A percentile compares a stretch with the other conserved stretches of the same genome.
Evolutionary conservation across 2,329 filamentous ascomycete species (phyloP).

Genomic region (Hymenoscyphus infarciens): DNA sequence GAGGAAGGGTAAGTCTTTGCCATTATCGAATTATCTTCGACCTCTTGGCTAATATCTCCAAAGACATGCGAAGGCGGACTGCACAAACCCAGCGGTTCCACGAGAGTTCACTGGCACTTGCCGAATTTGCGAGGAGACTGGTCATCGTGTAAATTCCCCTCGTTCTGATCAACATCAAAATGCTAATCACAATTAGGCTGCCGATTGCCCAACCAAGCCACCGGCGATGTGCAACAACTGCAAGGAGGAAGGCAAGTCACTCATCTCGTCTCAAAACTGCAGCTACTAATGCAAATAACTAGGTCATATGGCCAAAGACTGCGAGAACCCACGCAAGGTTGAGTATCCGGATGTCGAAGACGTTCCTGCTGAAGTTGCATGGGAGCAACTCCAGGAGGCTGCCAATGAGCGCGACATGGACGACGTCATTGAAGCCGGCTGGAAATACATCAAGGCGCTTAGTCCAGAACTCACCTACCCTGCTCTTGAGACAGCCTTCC

Average conservation of each 20-base stretch:
- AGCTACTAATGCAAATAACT: not conserved
- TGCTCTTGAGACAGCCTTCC: constrained; percentile 59
- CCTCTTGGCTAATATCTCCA: constrained; percentile 18
- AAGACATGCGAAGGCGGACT: constrained; percentile 62
- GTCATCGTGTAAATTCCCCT: constrained; percentile 43
- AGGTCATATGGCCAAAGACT: constrained; percentile 56
- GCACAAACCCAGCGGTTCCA: constrained; percentile 50
- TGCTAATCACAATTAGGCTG: constrained; percentile 33
- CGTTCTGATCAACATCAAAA: not conserved
- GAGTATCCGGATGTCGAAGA: constrained; percentile 50
- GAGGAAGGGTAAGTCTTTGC: constrained; percentile 53
- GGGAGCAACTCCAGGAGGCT: constrained; percentile 52
- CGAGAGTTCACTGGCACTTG: constrained; percentile 54
- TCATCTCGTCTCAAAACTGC: not conserved
- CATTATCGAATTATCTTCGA: not conserved
- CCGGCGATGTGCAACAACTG: constrained; percentile 59
- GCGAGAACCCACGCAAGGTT: constrained; percentile 57
- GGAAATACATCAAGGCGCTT: constrained; percentile 59
- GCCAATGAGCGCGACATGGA: constrained; percentile 55
- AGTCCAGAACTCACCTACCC: constrained; percentile 53
- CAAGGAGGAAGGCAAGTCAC: constrained; percentile 50
- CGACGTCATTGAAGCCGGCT: constrained; percentile 56
- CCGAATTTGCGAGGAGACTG: constrained; percentile 51
- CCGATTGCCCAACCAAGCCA: constrained; percentile 60
- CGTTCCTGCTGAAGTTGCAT: constrained; percentile 52